phyloP scores from a whole-genome alignment of 805 yeast genomes.

The Candida tibetensis region DNA sequence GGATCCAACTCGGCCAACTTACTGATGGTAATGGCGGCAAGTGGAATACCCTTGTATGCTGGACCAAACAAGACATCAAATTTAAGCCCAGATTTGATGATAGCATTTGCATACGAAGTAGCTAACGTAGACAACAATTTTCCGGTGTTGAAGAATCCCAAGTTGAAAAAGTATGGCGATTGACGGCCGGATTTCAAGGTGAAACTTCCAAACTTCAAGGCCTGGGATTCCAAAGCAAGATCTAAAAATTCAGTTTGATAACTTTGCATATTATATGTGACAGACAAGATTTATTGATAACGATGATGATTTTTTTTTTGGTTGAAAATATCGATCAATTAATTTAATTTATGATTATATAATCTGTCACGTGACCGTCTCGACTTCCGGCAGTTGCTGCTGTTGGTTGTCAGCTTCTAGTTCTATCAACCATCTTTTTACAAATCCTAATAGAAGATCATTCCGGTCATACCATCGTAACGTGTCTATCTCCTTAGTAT shows the following conservation, averaged over 20 bases:
- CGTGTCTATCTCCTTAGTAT: conserved; percentile 13
- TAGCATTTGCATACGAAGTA: conserved; percentile 84
- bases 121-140: conserved; percentile 76
- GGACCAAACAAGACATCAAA: conserved; percentile 95
- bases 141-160: conserved; percentile 87
- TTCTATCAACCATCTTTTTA: conserved; percentile 9
- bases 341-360: no score
- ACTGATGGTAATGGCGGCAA: conserved; percentile 89
- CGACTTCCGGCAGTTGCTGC: background rate
- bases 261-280: conserved; percentile 40
- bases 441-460: conserved; percentile 27
- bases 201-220: conserved; percentile 84
- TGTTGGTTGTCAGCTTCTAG: background rate
- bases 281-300: no score
- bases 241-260: conserved; percentile 71
- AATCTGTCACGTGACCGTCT: background rate
- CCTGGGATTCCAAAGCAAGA: conserved; percentile 75
- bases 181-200: conserved; percentile 88
- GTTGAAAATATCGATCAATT: no score
- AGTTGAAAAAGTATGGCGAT: conserved; percentile 95
- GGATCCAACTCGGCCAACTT: conserved; percentile 89
- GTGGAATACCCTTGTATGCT: conserved; percentile 95
- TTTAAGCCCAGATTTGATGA: conserved; percentile 74
- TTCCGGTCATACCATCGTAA: conserved; percentile 33
- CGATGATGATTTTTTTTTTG: no score